phyloP scores from a whole-genome alignment of 345 rosid genomes.

The Ricinus communis region DNA sequence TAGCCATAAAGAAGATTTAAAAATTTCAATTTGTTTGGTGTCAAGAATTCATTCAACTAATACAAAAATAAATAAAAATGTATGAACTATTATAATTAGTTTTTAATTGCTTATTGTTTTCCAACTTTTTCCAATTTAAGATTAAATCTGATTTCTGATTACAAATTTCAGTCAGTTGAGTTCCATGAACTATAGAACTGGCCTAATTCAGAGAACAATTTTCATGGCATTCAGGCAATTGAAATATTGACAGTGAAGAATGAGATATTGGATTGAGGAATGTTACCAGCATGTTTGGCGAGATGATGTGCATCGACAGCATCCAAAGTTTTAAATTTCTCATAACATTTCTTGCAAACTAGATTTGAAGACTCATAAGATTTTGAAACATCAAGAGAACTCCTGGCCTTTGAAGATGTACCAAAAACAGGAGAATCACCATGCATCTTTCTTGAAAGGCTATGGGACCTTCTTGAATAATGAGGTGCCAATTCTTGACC shows the following conservation, averaged over 20 bases:
- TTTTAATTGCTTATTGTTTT: background rate
- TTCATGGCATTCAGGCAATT: background rate
- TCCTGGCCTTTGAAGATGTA: constrained; percentile 11
- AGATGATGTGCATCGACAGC: constrained; percentile 57
- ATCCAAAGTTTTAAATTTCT: constrained; percentile 41
- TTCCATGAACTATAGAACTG: too few relatives aligned
- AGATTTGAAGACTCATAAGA: constrained; percentile 26
- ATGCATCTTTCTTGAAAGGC: constrained; percentile 16
- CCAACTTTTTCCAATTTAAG: background rate
- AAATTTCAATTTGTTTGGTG: background rate
- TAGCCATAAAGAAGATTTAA: background rate
- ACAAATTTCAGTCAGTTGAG: too few relatives aligned
- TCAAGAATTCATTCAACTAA: background rate
- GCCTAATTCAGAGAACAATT: background rate
- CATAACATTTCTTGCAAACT: constrained; percentile 51
- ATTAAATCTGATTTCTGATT: background rate
- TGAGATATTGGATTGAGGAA: background rate
- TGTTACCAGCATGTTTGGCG: constrained; percentile 60
- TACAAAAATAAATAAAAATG: background rate
- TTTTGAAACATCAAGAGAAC: constrained; percentile 7
- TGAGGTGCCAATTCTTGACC: constrained; percentile 11
- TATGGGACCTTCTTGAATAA: constrained; percentile 25
- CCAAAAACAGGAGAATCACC: constrained; percentile 15
- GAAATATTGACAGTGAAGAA: background rate
- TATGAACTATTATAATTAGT: background rate